These are phyloP conservation scores for Xanthoceras sorbifolium DNA, from an alignment of 345 rosid species.

Conservation along the genomic window DNA sequence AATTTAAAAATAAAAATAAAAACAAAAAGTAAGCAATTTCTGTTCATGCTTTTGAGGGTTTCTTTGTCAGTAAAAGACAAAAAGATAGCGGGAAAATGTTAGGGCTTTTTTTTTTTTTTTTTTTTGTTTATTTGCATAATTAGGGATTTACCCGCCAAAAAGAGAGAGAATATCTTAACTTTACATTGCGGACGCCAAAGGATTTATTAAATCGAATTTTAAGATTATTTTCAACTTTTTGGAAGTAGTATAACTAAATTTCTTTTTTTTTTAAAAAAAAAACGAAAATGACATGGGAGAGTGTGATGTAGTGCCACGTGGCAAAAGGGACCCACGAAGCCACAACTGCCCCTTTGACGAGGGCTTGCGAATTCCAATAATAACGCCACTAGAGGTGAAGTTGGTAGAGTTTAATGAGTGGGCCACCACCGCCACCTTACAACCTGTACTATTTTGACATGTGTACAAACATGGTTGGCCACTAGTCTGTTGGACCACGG, in stretches of 20 bases:
- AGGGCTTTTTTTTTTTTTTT: neutral
- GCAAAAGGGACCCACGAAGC: neutral
- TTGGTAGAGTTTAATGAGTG: slow-evolving; percentile 22
- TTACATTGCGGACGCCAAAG: slow-evolving; percentile 56
- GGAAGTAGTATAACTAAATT: slow-evolving; percentile 7
- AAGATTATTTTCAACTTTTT: neutral
- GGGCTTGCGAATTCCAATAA: slow-evolving; percentile 13
- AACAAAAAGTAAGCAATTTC: neutral
- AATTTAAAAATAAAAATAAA: slow-evolving; percentile 9
- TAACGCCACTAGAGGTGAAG: slow-evolving; percentile 21
- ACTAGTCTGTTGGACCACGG: too few species aligned
- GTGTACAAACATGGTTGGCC: neutral
- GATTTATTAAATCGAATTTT: slow-evolving; percentile 48
- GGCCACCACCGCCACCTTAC: neutral
- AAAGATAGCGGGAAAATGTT: slow-evolving; percentile 42
- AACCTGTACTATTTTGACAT: neutral
- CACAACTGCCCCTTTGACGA: slow-evolving; percentile 24
- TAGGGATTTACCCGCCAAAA: slow-evolving; percentile 64
- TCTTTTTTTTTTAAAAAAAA: neutral
- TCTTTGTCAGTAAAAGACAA: slow-evolving; percentile 22
- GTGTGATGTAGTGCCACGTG: slow-evolving; percentile 26
- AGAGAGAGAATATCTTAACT: slow-evolving; percentile 7
- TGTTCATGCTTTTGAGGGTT: slow-evolving; percentile 34
- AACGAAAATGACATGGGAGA: neutral
- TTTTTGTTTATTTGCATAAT: slow-evolving; percentile 9